Evolutionary conservation across 2,329 filamentous ascomycete genomes (phyloP), one percentile per base, ranked within the genome.

Genomic region (Stagonosporopsis chrysanthemi): DNA sequence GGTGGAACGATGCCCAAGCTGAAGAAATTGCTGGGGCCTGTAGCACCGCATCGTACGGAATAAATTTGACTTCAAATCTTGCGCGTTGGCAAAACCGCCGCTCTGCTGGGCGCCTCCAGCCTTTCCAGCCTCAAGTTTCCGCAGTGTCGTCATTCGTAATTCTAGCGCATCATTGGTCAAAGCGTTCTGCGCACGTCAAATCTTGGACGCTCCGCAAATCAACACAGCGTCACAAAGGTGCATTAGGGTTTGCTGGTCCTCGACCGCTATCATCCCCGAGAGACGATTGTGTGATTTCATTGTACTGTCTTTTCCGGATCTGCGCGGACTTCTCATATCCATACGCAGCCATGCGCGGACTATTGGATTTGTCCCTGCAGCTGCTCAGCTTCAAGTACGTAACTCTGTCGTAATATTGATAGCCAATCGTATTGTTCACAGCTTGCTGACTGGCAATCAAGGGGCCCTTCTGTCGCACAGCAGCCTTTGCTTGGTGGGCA

Each of bases 291-390:
- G 48, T 40, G 26, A 12, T 19, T 28, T 35, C 49, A 36, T 11
- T 14, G 38, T n/a, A 52, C 48, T 57, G 49, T 52, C 54, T 4
- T 49, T 52, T 48, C 33, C 39, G 48, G 29, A 40, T 26, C 15
- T 57, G 22, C n/a, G 47, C 22, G 19, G 17, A 28, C 22, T 15
- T 39, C 15, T 35, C 12, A 11, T 38, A 31, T 43, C n/a, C 8
- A 31, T 36, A 42, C 35, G 36, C 55, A 62, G 44, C 38, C 53
- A 70, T 70, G 67, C 66, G 60, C 50, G 67, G 67, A 31, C 54
- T 70, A 7, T 44, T 69, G 29, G 66, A 67, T 60, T 60, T 69
- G 35, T 67, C 67, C 12, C 43, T 70, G 49, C 66, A 69, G 61
- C 62, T 69, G 14, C 61, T 70, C 51, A 62, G 62, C 42, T 65